phyloP scores from a whole-genome alignment of 1,139 yeast genomes.

The Schizosaccharomyces versatilis region DNA sequence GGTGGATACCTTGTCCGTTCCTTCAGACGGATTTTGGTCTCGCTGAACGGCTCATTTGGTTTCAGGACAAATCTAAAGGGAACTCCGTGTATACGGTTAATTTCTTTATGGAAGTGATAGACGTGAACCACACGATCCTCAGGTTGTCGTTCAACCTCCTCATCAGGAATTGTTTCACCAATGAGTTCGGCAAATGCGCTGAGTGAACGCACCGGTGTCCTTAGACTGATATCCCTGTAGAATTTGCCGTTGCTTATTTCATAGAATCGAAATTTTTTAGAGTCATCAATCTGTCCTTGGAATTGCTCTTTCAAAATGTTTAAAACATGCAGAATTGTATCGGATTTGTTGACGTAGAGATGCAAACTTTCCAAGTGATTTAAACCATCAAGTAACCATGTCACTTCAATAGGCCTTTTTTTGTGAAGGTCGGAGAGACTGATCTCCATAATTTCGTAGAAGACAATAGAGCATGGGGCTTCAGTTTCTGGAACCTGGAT shows the following conservation, averaged over 20 bases:
- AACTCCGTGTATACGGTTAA: slow-evolving; percentile 55
- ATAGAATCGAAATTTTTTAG: slow-evolving; percentile 38
- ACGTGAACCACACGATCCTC: slow-evolving; percentile 22
- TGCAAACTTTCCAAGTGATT: slow-evolving; percentile 39
- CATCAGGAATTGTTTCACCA: slow-evolving; percentile 19
- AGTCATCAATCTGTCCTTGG: slow-evolving; percentile 23
- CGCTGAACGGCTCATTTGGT: slow-evolving; percentile 39
- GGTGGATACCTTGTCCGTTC: slow-evolving; percentile 49
- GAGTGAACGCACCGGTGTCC: not conserved
- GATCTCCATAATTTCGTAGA: slow-evolving; percentile 55
- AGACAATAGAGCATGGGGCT: slow-evolving; percentile 12
- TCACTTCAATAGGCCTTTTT: slow-evolving; percentile 34
- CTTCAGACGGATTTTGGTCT: slow-evolving; percentile 50
- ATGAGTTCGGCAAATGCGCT: slow-evolving; percentile 14
- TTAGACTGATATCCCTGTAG: slow-evolving; percentile 13
- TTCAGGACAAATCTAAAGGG: slow-evolving; percentile 56
- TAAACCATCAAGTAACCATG: slow-evolving; percentile 20
- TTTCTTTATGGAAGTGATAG: slow-evolving; percentile 57
- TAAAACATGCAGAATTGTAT: slow-evolving; percentile 35
- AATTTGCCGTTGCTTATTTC: slow-evolving; percentile 21
- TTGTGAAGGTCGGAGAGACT: slow-evolving; percentile 59
- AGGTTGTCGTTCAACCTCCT: slow-evolving; percentile 17
- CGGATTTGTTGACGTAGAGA: slow-evolving; percentile 41
- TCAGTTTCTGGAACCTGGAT: slow-evolving; percentile 21
- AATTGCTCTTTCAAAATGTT: slow-evolving; percentile 28